Evolutionary conservation across 169 alveolate genomes (phyloP), one percentile per base, ranked within the genome.

Genomic region (Eimeria sp.): DNA sequence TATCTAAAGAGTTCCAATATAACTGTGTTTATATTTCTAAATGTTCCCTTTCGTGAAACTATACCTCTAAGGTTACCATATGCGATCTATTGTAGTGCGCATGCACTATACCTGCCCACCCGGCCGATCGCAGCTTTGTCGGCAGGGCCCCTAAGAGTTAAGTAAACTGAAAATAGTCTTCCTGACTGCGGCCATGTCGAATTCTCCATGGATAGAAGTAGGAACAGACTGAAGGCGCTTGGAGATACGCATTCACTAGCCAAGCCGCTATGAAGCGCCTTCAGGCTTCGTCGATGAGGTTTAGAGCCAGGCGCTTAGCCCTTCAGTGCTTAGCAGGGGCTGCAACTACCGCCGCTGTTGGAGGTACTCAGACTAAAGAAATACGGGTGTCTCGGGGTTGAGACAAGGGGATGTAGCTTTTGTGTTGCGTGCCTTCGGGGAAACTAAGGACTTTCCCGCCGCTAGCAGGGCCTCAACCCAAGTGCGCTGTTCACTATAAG

Each of bases 281-380:
- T 60, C 58, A 33, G 14, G 91, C 20, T 71, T 85, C 64, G 56
- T 85, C 91, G 78, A 85, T 40, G 58, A 30, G 91, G 80, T 60
- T 40, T 46, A 14, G 64, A 56, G 91, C 80, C 40, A 62, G 58
- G 49, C 91, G 80, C 62, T 49, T 58, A 60, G 91, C 91, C 64
- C 40, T 85, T 16, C 91, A 85, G n/a, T 58, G 91, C 80, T 54
- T 85, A 14, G 78, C 60, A 64, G 76, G 91, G 80, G 78, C 91
- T 82, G 76, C 90, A 82, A 56, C 74, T 2, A 33, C 90, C 16
- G 90, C 72, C 54, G 74, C 72, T 54, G 90, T 58, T n/a, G 90
- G 76, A 20, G 71, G 90, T 82, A 56, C 27, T 72, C 87, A 46
- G 87, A 18, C 87, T 27, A 43, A 37, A 18, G 54, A 10, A 33